Conservation (phyloP, 2,329 filamentous ascomycete species). For the Lanzia echinophila region DNA sequence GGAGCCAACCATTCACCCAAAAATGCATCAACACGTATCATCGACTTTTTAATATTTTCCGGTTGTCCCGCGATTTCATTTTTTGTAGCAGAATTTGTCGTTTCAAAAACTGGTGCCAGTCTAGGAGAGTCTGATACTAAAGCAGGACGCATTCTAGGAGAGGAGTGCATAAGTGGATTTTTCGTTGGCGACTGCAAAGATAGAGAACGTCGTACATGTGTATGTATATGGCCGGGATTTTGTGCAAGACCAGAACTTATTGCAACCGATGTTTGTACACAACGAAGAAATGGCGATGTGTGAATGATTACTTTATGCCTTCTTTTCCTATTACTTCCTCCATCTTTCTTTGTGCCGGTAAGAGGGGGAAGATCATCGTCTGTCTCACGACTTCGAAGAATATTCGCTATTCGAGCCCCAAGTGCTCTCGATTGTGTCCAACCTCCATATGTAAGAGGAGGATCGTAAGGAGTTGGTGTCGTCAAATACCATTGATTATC, state of each 20-base stretch:
- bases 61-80: constrained; percentile 13
- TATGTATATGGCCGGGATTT: constrained; percentile 35
- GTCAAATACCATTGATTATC: constrained; percentile 93
- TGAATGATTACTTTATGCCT: constrained; percentile 80
- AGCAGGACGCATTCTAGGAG: constrained; percentile 25
- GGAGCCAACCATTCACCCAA: constrained; percentile 93
- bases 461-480: constrained; percentile 90
- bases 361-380: constrained; percentile 24
- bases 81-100: constrained; percentile 10
- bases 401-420: constrained; percentile 74
- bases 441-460: constrained; percentile 88
- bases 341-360: constrained; percentile 12
- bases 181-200: constrained; percentile 10
- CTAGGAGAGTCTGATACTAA: constrained; percentile 23
- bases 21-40: constrained; percentile 82
- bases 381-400: constrained; percentile 50
- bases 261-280: constrained; percentile 84
- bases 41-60: constrained; percentile 44
- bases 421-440: constrained; percentile 82
- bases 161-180: constrained; percentile 23
- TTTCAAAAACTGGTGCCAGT: constrained; percentile 25
- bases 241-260: constrained; percentile 80
- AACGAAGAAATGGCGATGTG: constrained; percentile 88
- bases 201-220: constrained; percentile 25
- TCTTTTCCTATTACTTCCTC: constrained; percentile 39